A percentile compares a stretch with the other conserved stretches of the same genome.
Conservation (phyloP, 257 asterid species). For the Solanum okadae region DNA sequence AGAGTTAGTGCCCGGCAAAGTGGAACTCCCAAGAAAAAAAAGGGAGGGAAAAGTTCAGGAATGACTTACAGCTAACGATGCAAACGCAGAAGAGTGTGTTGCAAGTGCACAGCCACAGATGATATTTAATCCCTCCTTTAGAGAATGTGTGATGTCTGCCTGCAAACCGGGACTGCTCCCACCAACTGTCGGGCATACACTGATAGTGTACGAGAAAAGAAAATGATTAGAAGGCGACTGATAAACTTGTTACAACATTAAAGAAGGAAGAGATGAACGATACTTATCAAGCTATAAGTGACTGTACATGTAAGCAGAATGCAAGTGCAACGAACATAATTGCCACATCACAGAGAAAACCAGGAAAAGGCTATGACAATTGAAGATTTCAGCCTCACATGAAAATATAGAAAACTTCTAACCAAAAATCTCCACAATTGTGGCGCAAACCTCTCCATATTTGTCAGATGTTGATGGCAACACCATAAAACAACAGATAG, state of each 20-base stretch:
- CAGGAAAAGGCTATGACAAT: not conserved
- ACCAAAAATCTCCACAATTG: not conserved
- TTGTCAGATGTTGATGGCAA: not conserved
- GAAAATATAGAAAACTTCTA: not conserved
- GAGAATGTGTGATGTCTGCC: constrained; percentile 75
- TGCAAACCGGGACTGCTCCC: constrained; percentile 80
- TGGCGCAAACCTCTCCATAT: not conserved
- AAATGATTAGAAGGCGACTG: not conserved
- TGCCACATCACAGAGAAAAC: not conserved
- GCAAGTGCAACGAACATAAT: not conserved
- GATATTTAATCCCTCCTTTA: constrained; percentile 74
- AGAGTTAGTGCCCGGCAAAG: not conserved
- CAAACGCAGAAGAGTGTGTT: constrained; percentile 70
- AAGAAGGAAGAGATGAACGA: not conserved
- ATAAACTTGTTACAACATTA: not conserved
- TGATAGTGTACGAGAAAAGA: constrained; percentile 5
- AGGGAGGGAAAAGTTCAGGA: not conserved
- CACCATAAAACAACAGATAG: not conserved
- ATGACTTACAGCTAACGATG: constrained; percentile 70
- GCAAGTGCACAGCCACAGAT: constrained; percentile 69
- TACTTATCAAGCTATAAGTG: not conserved
- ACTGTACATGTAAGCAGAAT: not conserved
- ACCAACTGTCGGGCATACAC: constrained; percentile 83
- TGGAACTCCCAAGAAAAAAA: no score
- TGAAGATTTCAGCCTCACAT: not conserved